A percentile compares a stretch with the other conserved stretches of the same genome.
These are phyloP conservation scores for Fragaria iinumae DNA, from an alignment of 306 rosid genomes.

Conservation along the genomic window DNA sequence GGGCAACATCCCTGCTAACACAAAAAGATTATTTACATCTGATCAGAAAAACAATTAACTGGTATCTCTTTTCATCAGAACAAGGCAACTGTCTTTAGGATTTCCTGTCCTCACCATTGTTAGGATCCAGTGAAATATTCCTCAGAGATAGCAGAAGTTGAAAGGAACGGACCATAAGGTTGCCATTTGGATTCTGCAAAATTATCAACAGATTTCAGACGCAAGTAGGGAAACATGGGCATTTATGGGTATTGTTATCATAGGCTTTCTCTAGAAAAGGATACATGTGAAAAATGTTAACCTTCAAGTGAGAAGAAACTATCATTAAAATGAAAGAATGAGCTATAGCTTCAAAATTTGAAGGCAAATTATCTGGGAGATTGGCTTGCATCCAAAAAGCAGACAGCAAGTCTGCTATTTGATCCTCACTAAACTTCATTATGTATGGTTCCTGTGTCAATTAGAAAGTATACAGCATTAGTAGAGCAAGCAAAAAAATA, in stretches of 20 bases:
- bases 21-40: neutral
- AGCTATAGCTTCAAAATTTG: constrained; percentile 82
- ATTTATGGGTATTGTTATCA: neutral
- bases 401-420: constrained; percentile 76
- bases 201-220: constrained; percentile 6
- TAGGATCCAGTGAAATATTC: constrained; percentile 56
- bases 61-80: constrained; percentile 12
- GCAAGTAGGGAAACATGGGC: constrained; percentile 7
- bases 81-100: neutral
- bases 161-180: constrained; percentile 61
- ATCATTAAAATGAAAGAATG: constrained; percentile 71
- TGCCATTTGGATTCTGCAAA: constrained; percentile 70
- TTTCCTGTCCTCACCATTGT: constrained; percentile 51
- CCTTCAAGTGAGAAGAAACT: constrained; percentile 74
- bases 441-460: constrained; percentile 66
- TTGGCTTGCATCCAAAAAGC: constrained; percentile 90
- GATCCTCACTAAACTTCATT: constrained; percentile 90
- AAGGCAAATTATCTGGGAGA: constrained; percentile 80
- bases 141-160: constrained; percentile 87
- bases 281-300: constrained; percentile 18
- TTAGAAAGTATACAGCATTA: constrained; percentile 12
- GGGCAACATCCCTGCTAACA: constrained; percentile 57
- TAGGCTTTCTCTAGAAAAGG: neutral
- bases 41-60: neutral
- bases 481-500: constrained; percentile 10